Evolutionary conservation across 495 filamentous ascomycete species (phyloP).

Genomic region (Friedmanniomyces simplex): DNA sequence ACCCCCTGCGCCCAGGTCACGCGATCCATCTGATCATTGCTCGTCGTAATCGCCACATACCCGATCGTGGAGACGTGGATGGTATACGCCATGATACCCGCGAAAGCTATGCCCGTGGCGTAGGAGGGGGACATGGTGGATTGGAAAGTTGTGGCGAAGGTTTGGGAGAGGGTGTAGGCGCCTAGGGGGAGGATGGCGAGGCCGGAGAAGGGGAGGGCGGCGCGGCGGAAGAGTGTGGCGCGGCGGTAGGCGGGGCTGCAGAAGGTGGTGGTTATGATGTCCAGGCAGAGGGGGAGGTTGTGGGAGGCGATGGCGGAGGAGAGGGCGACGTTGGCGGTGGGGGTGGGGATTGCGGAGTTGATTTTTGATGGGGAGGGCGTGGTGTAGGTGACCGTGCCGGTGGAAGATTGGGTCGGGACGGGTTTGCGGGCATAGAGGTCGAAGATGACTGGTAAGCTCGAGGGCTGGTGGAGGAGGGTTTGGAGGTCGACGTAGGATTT

Average conservation of each 20-base stretch:
- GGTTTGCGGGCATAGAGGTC: conserved; percentile 77
- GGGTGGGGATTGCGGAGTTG: conserved; percentile 55
- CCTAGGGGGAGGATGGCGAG: conserved; percentile 54
- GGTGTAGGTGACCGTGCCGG: conserved; percentile 41
- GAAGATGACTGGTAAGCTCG: conserved; percentile 69
- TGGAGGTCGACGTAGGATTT: conserved; percentile 62
- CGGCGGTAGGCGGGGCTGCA: conserved; percentile 59
- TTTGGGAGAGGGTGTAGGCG: conserved; percentile 55
- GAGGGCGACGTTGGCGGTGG: conserved; percentile 59
- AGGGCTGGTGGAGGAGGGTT: conserved; percentile 54
- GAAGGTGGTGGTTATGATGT: conserved; percentile 71
- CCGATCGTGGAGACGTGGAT: conserved; percentile 68
- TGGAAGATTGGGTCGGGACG: conserved; percentile 35
- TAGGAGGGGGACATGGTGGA: conserved; percentile 57
- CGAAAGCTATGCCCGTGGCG: conserved; percentile 69
- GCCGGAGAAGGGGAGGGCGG: conserved; percentile 40
- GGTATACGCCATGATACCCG: conserved; percentile 70
- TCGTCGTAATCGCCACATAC: conserved; percentile 68
- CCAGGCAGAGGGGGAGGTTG: conserved; percentile 63
- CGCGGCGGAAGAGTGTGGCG: conserved; percentile 48
- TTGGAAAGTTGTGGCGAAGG: conserved; percentile 46
- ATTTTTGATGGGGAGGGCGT: conserved; percentile 49
- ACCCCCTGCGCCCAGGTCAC: conserved; percentile 78
- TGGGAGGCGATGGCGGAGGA: conserved; percentile 63
- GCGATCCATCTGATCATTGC: conserved; percentile 89